Evolutionary conservation across 371 early-diverging fungal species (phyloP).

Genomic region (Mortierella sp.): DNA sequence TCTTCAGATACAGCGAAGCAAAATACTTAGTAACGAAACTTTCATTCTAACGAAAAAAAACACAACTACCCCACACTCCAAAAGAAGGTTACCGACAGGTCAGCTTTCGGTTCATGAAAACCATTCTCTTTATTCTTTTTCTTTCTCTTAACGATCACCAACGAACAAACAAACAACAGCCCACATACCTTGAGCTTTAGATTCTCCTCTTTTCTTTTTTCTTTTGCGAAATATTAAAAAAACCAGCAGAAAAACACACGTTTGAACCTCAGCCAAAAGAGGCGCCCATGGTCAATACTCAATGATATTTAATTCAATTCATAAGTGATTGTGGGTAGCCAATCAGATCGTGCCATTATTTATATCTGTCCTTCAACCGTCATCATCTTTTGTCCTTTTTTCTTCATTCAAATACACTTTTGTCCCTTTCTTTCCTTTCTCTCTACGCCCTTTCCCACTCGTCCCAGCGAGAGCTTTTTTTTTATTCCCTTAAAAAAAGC

Average conservation of each 20-base stretch:
- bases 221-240: slow-evolving; percentile 1
- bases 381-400: slow-evolving; percentile 2
- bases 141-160: not conserved
- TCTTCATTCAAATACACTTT: not conserved
- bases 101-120: not conserved
- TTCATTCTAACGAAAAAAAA: slow-evolving; percentile 12
- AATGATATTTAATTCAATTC: not conserved
- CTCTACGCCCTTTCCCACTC: not conserved
- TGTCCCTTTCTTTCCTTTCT: not conserved
- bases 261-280: not conserved
- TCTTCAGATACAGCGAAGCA: not conserved
- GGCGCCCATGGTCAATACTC: not conserved
- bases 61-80: not conserved
- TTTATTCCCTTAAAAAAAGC: not conserved
- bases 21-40: not conserved
- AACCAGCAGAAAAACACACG: not conserved
- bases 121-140: not conserved
- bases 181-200: not conserved
- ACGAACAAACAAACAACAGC: not conserved
- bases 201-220: not conserved
- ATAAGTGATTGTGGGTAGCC: not conserved
- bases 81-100: not conserved
- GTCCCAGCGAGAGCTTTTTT: not conserved
- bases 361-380: not conserved
- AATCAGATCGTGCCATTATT: slow-evolving; percentile 9